Base-by-base conservation (phyloP, 176 grass and related monocot species). In the Paspalum notatum region DNA sequence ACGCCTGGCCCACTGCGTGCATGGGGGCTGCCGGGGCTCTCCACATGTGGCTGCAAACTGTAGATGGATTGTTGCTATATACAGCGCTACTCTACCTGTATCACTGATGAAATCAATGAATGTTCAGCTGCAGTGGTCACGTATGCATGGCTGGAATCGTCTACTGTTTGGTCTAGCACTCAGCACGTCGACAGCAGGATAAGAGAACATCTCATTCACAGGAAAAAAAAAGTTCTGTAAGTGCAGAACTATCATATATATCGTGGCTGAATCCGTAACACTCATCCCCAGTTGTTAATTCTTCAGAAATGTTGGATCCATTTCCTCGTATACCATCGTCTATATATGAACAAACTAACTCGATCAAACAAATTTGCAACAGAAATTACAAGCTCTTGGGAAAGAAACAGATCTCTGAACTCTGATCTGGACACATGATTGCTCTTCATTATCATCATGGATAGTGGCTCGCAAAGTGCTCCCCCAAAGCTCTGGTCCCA, bases 381-480 rank as follows among this genome's bases (percentile, higher is more conserved):
- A 32, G 32, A 32, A 32, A 32, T 32, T 68, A 50, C 38, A 69
- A 55, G 38, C 45, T 27, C 25, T 63, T 16, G 27, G 55, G 41
- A 85, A 81, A 80, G 46, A 47, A 45, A 26, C 8, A 71, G 68
- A 71, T 71, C 68, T 53, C 42, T 65, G 68, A 71, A 51, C 68
- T 53, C 42, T 65, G 49, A 76, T 81, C 48, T 75, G 40, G 77
- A 71, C 71, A 26, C 38, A 59, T 66, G 71, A 85, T 81, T 66
- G 27, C 41, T 72, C 73, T 81, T 77, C 71, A 71, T 51, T 25
- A 45, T 13, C 82, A 85, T 80, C 73, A 60, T 72, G 72, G 63
- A 16, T 39, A 16, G 62, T 76, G 54, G 71, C n/a, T 89, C 71
- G 21, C 76, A 89, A 89, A 76, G 82, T n/a, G 46, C 55, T 62